phyloP scores from a whole-genome alignment of 345 rosid genomes.

The Linum tenue region DNA sequence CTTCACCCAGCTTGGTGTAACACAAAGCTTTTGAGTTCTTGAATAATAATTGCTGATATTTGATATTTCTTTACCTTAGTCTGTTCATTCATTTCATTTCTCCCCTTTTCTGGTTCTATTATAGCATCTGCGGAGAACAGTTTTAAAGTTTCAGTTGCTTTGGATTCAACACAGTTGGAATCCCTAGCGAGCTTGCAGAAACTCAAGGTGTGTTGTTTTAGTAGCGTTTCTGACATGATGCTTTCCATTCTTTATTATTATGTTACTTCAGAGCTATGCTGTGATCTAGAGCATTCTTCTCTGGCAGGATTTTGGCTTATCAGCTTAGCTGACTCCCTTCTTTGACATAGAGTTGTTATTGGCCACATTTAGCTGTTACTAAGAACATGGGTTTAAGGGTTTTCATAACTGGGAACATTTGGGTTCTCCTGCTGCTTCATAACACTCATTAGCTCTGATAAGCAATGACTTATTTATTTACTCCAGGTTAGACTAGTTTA shows the following conservation, averaged over 20 bases:
- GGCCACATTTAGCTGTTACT: no score
- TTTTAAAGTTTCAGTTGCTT: slow-evolving; percentile 28
- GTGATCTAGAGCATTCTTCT: no score
- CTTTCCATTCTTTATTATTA: background rate
- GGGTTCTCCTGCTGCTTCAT: no score
- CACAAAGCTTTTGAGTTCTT: background rate
- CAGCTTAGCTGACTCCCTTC: no score
- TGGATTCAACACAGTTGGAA: slow-evolving; percentile 72
- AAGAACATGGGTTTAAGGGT: no score
- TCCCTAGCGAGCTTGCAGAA: slow-evolving; percentile 55
- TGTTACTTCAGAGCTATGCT: background rate
- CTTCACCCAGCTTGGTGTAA: no score
- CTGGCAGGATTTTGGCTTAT: no score
- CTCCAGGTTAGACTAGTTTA: no score
- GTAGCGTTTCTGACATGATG: background rate
- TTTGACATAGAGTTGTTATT: no score
- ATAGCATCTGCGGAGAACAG: slow-evolving; percentile 25
- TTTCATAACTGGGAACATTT: no score
- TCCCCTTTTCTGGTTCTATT: background rate
- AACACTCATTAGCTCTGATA: no score
- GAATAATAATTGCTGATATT: background rate
- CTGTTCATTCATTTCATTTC: background rate
- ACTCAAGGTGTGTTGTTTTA: slow-evolving; percentile 46
- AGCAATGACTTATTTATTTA: no score
- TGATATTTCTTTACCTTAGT: background rate